These are phyloP conservation scores for Blastobotrys raffinosifermentans DNA, from an alignment of 1,139 yeast species.

Conservation along the genomic window DNA sequence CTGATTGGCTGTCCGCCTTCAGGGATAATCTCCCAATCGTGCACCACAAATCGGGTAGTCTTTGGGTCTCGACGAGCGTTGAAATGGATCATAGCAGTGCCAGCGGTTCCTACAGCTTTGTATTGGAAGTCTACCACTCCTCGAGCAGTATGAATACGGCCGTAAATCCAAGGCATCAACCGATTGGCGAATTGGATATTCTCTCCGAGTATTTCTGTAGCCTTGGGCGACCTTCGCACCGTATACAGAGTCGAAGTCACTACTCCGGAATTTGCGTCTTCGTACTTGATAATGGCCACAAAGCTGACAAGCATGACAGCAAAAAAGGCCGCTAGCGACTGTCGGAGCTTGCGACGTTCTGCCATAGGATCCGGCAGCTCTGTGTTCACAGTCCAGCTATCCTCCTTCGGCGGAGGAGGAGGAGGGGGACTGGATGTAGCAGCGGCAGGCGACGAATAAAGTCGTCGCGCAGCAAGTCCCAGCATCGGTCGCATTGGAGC, in stretches of 20 bases:
- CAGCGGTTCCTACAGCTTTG: constrained; percentile 53
- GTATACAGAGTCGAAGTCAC: constrained; percentile 84
- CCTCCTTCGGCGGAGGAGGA: no score
- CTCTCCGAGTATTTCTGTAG: constrained; percentile 62
- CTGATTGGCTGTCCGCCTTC: constrained; percentile 24
- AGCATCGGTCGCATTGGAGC: no score
- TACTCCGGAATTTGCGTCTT: constrained; percentile 81
- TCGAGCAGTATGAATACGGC: constrained; percentile 73
- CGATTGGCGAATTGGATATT: constrained; percentile 62
- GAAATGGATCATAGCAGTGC: constrained; percentile 33
- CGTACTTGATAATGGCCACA: constrained; percentile 79
- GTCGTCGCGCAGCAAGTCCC: no score
- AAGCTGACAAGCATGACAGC: constrained; percentile 61
- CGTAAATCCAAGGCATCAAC: constrained; percentile 85
- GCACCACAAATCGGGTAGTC: constrained; percentile 28
- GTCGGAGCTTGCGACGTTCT: constrained; percentile 45
- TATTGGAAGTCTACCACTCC: constrained; percentile 75
- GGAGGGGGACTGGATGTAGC: no score
- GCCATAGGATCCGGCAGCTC: constrained; percentile 57
- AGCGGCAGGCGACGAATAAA: no score
- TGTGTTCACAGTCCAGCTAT: constrained; percentile 33
- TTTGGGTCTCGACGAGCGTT: constrained; percentile 29
- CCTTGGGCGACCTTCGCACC: constrained; percentile 67
- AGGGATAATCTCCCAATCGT: constrained; percentile 33
- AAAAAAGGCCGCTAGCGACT: constrained; percentile 55